A percentile compares a stretch with the other conserved stretches of the same genome.
Conservation (phyloP, 805 yeast genomes). For the Brettanomyces naardenensis region DNA sequence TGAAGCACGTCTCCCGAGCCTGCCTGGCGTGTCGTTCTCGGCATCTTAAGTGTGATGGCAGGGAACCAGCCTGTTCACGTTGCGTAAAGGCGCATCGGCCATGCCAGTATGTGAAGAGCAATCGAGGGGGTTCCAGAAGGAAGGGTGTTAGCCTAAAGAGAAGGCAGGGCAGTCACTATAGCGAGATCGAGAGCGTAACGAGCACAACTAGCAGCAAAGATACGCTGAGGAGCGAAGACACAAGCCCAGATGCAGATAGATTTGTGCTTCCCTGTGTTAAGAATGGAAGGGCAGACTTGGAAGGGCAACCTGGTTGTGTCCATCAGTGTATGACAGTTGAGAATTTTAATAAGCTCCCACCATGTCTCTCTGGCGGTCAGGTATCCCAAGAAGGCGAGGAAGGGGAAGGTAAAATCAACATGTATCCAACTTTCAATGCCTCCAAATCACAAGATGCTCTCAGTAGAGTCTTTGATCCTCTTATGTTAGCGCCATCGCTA, state of each 20-base stretch:
- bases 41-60: constrained; percentile 45
- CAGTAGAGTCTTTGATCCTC: constrained; percentile 19
- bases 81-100: constrained; percentile 28
- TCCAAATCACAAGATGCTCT: constrained; percentile 20
- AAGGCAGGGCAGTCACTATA: constrained; percentile 3
- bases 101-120: constrained; percentile 43
- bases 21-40: constrained; percentile 44
- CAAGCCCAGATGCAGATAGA: constrained; percentile 6
- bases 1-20: constrained; percentile 38
- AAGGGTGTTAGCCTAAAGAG: constrained; percentile 33
- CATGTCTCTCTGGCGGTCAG: constrained; percentile 19
- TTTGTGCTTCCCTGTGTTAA: constrained; percentile 25
- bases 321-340: constrained; percentile 22
- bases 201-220: not conserved
- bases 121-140: constrained; percentile 46
- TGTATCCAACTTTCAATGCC: constrained; percentile 24
- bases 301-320: constrained; percentile 15
- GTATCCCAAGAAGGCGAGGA: not conserved
- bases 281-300: constrained; percentile 15
- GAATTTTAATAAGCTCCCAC: constrained; percentile 20
- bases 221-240: not conserved
- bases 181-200: constrained; percentile 1
- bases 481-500: constrained; percentile 9
- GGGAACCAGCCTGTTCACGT: constrained; percentile 35
- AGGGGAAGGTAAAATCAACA: constrained; percentile 13